Percentiles rank a stretch among this genome's conserved stretches.
These are phyloP conservation scores for Stemphylium lycopersici DNA, from an alignment of 2,329 filamentous ascomycete genomes.

Conservation along the genomic window DNA sequence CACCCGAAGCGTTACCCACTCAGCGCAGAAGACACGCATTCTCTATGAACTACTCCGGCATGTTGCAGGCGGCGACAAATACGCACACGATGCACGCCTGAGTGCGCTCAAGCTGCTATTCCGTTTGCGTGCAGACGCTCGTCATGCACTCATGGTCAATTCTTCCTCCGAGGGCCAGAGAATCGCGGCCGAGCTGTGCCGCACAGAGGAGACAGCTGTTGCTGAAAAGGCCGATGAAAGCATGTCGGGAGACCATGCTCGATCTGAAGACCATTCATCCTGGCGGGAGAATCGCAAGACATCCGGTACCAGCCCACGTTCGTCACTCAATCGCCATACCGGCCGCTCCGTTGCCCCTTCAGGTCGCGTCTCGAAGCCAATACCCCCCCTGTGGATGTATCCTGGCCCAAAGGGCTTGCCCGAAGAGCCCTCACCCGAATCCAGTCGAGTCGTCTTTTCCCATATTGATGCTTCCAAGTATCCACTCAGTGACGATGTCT, in stretches of 20 bases:
- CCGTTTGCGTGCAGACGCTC: constrained; percentile 80
- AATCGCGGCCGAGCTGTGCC: constrained; percentile 73
- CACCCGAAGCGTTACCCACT: constrained; percentile 71
- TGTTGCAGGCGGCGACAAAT: constrained; percentile 40
- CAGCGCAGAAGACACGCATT: constrained; percentile 67
- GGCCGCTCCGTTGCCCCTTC: constrained; percentile 29
- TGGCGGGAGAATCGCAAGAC: constrained; percentile 41
- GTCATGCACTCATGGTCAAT: constrained; percentile 75
- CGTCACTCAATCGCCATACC: constrained; percentile 40
- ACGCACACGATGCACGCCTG: constrained; percentile 47
- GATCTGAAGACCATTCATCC: constrained; percentile 37
- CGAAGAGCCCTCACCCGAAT: constrained; percentile 56
- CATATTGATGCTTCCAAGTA: constrained; percentile 50
- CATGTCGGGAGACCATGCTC: constrained; percentile 23
- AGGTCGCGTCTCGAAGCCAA: constrained; percentile 41
- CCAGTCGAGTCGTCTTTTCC: constrained; percentile 60
- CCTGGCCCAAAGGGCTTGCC: constrained; percentile 60
- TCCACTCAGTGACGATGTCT: constrained; percentile 44
- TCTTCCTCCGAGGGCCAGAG: constrained; percentile 73
- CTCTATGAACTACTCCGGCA: constrained; percentile 46
- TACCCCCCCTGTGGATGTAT: constrained; percentile 62
- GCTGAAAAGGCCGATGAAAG: constrained; percentile 52
- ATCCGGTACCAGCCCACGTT: constrained; percentile 39
- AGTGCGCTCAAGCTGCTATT: constrained; percentile 63
- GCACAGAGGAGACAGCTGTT: constrained; percentile 62